Conservation (phyloP, 148 eudicot genomes). For the Heliamphora exappendiculata region DNA sequence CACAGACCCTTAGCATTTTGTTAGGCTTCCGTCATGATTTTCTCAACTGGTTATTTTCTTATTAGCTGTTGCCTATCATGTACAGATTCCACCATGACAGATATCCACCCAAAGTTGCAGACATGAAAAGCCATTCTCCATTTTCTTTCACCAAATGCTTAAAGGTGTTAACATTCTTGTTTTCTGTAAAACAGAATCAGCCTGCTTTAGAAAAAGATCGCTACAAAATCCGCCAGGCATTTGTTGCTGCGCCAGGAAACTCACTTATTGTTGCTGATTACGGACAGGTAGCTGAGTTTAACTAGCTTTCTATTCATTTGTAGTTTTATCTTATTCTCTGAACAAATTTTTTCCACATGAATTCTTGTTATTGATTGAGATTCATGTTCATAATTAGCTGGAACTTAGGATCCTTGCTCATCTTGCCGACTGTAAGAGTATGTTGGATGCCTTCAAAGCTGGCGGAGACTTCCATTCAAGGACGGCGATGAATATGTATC, state of each 20-base stretch:
- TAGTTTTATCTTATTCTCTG: background rate
- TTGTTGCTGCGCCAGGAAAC: slow-evolving; percentile 87
- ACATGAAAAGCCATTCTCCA: background rate
- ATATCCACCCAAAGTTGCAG: background rate
- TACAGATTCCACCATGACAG: background rate
- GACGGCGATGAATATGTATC: slow-evolving; percentile 99
- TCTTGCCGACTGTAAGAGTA: slow-evolving; percentile 93
- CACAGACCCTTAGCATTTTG: background rate
- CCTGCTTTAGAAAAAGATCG: slow-evolving; percentile 98
- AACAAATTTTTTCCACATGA: background rate
- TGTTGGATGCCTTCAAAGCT: slow-evolving; percentile 92
- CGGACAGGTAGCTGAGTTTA: slow-evolving; percentile 60
- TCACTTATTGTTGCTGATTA: slow-evolving; percentile 96
- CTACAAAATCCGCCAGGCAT: slow-evolving; percentile 95
- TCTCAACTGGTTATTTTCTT: background rate
- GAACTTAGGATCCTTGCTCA: slow-evolving; percentile 99
- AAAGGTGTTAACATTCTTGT: background rate
- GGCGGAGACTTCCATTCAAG: slow-evolving; percentile 99
- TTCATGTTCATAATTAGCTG: slow-evolving; percentile 37
- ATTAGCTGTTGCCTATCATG: background rate
- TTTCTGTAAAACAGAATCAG: slow-evolving; percentile 60
- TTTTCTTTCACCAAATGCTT: slow-evolving; percentile 7
- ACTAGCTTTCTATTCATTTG: background rate
- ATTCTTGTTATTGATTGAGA: slow-evolving; percentile 7
- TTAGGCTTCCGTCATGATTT: background rate